Evolutionary conservation across 805 yeast species (phyloP), one percentile per base, ranked within the genome.

Genomic region (Ogataea trehaloabstinens): DNA sequence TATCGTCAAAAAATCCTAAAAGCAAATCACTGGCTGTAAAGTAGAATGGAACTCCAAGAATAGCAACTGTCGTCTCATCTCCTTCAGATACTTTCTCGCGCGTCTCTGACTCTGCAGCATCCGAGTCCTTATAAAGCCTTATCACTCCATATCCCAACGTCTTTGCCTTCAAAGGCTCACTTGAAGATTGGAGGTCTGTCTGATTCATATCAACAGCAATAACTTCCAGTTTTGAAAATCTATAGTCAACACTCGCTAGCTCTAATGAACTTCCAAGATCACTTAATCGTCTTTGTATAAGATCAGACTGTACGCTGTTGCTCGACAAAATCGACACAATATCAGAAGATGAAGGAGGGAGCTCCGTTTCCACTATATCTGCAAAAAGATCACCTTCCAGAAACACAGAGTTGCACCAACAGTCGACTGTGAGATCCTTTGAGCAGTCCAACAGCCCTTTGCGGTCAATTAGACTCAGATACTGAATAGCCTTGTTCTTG

Each of bases 1-100:
- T 63, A 33, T 81, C 81, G 18, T 95, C 95, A 8, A 90, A 74
- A 55, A 82, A 89, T 4, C 91, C 95, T 16, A 59, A 38, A 4
- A 89, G 59, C 18, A 90, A 57, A 52, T 89, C 96, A 18, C 88
- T 82, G 0, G 91, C 85, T 0, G 95, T 81, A 60, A 89, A 82
- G 57, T 89, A 90, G 8, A 85, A 79, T 0, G 97, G 97, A 0
- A 89, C 81, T 0, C 95, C 89, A n/a, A 88, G 60, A 15, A 88
- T 84, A 1, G 91, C 80, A 4, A 86, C 76, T 64, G 84, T 82
- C 1, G 88, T 75, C 24, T 74, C 79, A 53, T 80, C 83, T 0
- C 79, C 79, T 3, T 63, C 28, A 4, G 50, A 48, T 18, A 37
- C 36, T 6, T 31, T 31, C 25, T 43, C 30, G 4, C 36, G 44